Conservation (phyloP, 116 monocot species). For the Thalassia testudinum region DNA sequence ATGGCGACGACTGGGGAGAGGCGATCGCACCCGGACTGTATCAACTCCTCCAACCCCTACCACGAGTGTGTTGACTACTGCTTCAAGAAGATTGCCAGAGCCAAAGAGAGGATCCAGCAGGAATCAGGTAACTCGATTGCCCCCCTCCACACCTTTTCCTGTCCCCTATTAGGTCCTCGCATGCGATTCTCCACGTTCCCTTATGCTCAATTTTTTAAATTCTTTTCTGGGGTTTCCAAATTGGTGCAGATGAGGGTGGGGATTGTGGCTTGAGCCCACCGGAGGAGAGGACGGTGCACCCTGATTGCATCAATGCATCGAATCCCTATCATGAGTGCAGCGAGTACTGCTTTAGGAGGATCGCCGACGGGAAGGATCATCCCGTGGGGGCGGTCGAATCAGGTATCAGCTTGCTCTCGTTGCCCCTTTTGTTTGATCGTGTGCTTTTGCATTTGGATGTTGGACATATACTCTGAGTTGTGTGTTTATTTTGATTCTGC, state of each 20-base stretch:
- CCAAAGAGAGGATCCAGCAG: conserved; percentile 3
- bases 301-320: conserved; percentile 18
- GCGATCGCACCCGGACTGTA: conserved; percentile 9
- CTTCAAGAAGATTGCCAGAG: conserved; percentile 13
- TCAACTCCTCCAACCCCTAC: conserved; percentile 21
- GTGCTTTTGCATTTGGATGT: too few relatives aligned
- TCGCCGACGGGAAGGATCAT: conserved; percentile 11
- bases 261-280: not conserved
- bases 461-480: too few relatives aligned
- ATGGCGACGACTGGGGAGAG: not conserved
- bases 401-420: too few relatives aligned
- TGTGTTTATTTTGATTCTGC: too few relatives aligned
- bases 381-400: too few relatives aligned
- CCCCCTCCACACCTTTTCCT: too few relatives aligned
- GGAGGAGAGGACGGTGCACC: conserved; percentile 15
- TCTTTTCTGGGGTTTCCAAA: too few relatives aligned
- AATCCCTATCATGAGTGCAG: conserved; percentile 22
- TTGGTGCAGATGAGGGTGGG: conserved; percentile 3
- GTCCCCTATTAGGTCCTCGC: too few relatives aligned
- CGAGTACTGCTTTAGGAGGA: conserved; percentile 18
- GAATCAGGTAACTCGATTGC: too few relatives aligned
- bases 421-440: too few relatives aligned
- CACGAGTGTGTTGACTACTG: conserved; percentile 25
- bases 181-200: too few relatives aligned
- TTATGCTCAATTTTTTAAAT: too few relatives aligned